phyloP scores from a whole-genome alignment of 305 asterid species.

The Galium porrigens region DNA sequence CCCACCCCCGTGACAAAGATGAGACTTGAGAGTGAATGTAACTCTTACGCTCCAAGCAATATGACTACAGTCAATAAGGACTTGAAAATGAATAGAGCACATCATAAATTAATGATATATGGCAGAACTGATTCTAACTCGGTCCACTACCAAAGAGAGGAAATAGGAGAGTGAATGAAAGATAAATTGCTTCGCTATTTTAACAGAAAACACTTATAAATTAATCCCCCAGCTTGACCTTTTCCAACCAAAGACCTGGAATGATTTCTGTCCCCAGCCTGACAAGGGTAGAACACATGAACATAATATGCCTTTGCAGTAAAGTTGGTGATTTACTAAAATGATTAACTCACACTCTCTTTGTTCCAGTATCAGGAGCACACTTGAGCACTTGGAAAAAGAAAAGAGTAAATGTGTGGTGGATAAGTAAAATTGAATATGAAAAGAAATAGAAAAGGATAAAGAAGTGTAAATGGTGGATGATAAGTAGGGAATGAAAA shows the following conservation, averaged over 20 bases:
- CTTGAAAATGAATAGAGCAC: not conserved
- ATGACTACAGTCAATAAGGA: not conserved
- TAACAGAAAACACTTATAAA: not conserved
- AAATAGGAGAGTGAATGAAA: not conserved
- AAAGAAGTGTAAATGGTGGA: no score
- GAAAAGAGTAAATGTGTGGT: not conserved
- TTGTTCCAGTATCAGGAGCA: no score
- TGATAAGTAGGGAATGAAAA: no score
- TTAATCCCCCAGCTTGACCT: not conserved
- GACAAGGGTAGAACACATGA: not conserved
- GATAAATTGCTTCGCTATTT: not conserved
- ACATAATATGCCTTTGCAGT: not conserved
- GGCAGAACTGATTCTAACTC: not conserved
- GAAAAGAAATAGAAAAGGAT: no score
- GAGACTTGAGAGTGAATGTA: not conserved
- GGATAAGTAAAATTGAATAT: no score
- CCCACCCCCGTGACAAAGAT: not conserved
- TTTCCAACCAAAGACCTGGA: not conserved
- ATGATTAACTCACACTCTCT: not conserved
- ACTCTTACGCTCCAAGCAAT: no score
- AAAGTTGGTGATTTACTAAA: not conserved
- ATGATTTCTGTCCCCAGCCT: not conserved
- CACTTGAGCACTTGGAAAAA: not conserved
- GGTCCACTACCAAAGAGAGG: not conserved
- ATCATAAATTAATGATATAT: not conserved